Evolutionary conservation across 352 stramenopile genomes (phyloP), one percentile per base, ranked within the genome.

Genomic region (Phytophthora sansomeana): DNA sequence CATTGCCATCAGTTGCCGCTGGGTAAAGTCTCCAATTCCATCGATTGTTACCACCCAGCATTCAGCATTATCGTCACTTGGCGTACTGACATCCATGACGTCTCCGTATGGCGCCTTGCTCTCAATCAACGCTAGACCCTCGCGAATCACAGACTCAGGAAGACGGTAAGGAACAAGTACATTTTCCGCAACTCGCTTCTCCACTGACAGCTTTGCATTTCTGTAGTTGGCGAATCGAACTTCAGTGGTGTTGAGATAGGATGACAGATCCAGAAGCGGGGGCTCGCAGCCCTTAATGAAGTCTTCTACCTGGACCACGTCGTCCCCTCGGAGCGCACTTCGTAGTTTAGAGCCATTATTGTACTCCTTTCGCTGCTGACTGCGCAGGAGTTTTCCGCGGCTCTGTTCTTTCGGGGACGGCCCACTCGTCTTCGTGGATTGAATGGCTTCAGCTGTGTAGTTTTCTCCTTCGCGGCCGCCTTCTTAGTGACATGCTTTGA

Each of bases 1-100:
- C 39, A 61, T 61, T 9, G 29, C 5, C 53, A 61, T 61, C 5
- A 52, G 17, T 11, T 61, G 53, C 11, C 38, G n/a, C 11, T 50
- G 36, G 26, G 51, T 59, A 19, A 52, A 42, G 0, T 46, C 43
- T 14, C 43, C 41, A 4, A 46, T 13, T 35, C 29, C 28, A 9
- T 52, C 29, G 5, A 52, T 21, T 6, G 5, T 33, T n/a, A 51
- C 9, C 6, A 60, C 29, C 39, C 53, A 60, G 10, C 39, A 60
- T 24, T 30, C 41, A 14, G 11, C 17, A n/a, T 4, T 51, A 3
- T 10, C 5, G 26, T 52, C 29, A 8, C 10, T 11, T 14, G 53
- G 13, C 4, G 17, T 52, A 16, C 2, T 36, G 5, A 61, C 6
- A 33, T 51, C 39, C 39, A 44, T 35, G 4, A 11, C 13, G n/a